phyloP scores from a whole-genome alignment of 257 asterid genomes.

The Ballota nigra region DNA sequence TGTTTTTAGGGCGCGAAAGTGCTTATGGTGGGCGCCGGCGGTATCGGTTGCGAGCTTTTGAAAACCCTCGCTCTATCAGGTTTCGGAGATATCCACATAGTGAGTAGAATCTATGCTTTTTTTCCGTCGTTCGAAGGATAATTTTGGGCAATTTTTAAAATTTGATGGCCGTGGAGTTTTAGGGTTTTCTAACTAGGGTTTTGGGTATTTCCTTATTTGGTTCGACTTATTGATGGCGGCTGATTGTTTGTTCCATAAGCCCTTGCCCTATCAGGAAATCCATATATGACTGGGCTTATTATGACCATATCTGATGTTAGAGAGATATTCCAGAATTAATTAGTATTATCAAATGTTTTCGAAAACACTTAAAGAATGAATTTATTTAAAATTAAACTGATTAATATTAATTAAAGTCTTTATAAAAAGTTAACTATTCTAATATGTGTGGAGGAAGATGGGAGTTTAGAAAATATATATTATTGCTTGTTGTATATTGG shows the following conservation, averaged over 20 bases:
- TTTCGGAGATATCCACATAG: conserved; percentile 83
- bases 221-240: conserved; percentile 1
- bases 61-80: conserved; percentile 97
- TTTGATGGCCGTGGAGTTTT: conserved; percentile 15
- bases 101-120: conserved; percentile 36
- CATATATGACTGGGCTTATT: neutral
- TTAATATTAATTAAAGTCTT: neutral
- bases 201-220: conserved; percentile 18
- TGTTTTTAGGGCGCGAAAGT: conserved; percentile 72
- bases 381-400: neutral
- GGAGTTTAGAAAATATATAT: neutral
- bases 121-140: neutral
- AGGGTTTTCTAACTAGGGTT: conserved; percentile 40
- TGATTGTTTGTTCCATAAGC: neutral
- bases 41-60: conserved; percentile 94
- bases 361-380: neutral
- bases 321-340: conserved; percentile 4
- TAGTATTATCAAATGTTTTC: neutral
- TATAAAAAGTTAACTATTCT: neutral
- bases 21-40: conserved; percentile 99
- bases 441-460: neutral
- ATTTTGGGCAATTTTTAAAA: neutral
- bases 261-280: conserved; percentile 10
- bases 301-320: neutral
- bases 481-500: neutral